These are phyloP conservation scores for Tanacetum coccineum DNA, from an alignment of 129 eudicot genomes.

Conservation along the genomic window DNA sequence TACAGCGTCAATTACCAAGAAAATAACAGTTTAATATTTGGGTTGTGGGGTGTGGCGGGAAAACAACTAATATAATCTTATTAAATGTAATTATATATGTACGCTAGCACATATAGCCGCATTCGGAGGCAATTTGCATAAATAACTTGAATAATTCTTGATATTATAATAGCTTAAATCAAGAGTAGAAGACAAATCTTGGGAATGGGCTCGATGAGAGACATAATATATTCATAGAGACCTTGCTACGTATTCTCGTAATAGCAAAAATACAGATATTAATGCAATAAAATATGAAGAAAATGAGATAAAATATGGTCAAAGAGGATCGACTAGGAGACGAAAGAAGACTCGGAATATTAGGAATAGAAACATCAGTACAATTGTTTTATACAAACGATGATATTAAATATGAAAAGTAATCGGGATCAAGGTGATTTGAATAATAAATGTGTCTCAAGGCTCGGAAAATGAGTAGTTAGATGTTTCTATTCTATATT, in stretches of 20 bases:
- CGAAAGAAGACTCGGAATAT: conserved; percentile 47
- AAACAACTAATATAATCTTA: not conserved
- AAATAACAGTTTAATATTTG: not conserved
- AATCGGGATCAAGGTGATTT: conserved; percentile 35
- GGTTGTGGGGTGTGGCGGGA: not conserved
- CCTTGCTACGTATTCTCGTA: conserved; percentile 31
- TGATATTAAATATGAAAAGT: conserved; percentile 33
- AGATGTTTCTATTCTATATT: conserved; percentile 71
- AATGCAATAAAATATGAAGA: conserved; percentile 28
- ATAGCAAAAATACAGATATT: conserved; percentile 18
- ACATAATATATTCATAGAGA: conserved; percentile 36
- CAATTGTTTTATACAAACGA: conserved; percentile 56
- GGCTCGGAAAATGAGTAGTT: conserved; percentile 56
- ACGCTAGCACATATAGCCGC: conserved; percentile 12
- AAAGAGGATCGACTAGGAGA: conserved; percentile 38
- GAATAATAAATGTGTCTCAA: conserved; percentile 72
- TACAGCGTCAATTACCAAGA: not conserved
- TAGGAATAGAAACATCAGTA: conserved; percentile 94
- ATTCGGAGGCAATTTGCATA: not conserved
- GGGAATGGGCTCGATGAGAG: conserved; percentile 43
- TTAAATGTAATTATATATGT: not conserved
- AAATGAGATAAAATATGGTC: conserved; percentile 29
- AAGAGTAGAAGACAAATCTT: conserved; percentile 32
- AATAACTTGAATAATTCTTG: conserved; percentile 11
- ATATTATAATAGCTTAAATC: not conserved